A percentile compares a stretch with the other conserved stretches of the same genome.
Conservation (phyloP, 2,329 filamentous ascomycete species). For the Plenodomus biglobosus region DNA sequence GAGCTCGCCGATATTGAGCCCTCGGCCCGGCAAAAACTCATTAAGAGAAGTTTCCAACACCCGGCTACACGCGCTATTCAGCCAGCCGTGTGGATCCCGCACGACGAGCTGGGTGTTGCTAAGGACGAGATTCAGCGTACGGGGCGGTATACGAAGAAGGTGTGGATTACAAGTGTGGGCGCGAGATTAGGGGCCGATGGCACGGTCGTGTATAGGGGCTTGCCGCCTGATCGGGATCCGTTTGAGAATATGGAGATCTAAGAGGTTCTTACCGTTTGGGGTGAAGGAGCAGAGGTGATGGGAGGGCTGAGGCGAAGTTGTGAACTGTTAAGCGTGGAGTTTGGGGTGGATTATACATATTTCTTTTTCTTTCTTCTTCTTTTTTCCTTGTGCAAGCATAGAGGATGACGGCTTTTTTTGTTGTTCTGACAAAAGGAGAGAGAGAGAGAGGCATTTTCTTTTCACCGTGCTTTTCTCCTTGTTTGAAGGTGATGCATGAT, state of each 20-base stretch:
- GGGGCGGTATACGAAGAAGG: slow-evolving; percentile 67
- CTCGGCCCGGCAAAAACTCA: slow-evolving; percentile 81
- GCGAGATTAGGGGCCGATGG: slow-evolving; percentile 82
- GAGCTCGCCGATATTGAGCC: slow-evolving; percentile 93
- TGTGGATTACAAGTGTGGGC: slow-evolving; percentile 94
- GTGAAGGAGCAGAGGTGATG: too few relatives aligned
- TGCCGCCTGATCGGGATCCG: slow-evolving; percentile 72
- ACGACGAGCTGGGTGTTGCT: slow-evolving; percentile 84
- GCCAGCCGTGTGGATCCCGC: slow-evolving; percentile 91
- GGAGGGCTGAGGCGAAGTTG: too few relatives aligned
- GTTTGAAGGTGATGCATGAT: too few relatives aligned
- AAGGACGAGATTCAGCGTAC: slow-evolving; percentile 88
- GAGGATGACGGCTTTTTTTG: too few relatives aligned
- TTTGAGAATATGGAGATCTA: slow-evolving; percentile 45
- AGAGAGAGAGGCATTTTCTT: too few relatives aligned
- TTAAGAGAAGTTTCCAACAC: slow-evolving; percentile 88
- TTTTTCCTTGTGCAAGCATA: too few relatives aligned
- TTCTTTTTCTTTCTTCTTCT: too few relatives aligned
- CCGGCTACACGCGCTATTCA: slow-evolving; percentile 79
- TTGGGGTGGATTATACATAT: too few relatives aligned
- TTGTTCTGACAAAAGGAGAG: too few relatives aligned
- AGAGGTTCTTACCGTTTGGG: neutral
- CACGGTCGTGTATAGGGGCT: slow-evolving; percentile 78
- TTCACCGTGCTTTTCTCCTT: too few relatives aligned
- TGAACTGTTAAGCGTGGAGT: too few relatives aligned